Evolutionary conservation across 1,284 basidiomycete species (phyloP), one percentile per base, ranked within the genome.

Genomic region (Melampsora americana): DNA sequence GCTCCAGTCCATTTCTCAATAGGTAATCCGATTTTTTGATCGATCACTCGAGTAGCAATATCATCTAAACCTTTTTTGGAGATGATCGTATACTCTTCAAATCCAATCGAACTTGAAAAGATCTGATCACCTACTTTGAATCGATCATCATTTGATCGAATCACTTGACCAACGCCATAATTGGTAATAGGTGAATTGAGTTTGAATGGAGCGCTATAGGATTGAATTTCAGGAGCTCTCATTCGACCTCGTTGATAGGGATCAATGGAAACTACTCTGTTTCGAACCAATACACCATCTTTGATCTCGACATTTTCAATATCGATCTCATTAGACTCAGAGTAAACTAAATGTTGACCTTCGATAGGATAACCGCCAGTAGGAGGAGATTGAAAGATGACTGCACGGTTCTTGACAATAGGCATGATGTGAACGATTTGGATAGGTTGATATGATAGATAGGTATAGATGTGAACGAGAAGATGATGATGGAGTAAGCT

Each of bases 1-100:
- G 80, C 79, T 26, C 81, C 81, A 48, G 81, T 65, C 61, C 61
- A 62, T 62, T 62, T 62, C 26, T 39, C 61, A 35, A 62, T 16
- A 5, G 26, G 26, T 35, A 30, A 28, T 16, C 26, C 26, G 20
- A 30, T 30, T 9, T n/a, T 30, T 39, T 62, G 61, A 30, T 62
- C 61, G 32, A 62, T 62, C 2, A 35, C 61, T 30, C 61, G 26
- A 62, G 28, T 30, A 14, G 28, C 28, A 5, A n/a, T 2, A n/a
- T 20, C 26, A n/a, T 39, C 26, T 39, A 62, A 39, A 56, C 53
- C 53, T 62, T 62, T 30, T 28, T 62, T 62, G 9, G 61, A 35
- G 20, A 62, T 62, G 11, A 62, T 39, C 0, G 61, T 62, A 20
- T 62, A 62, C 9, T 28, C 61, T 35, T 62, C 61, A 28, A 28